These are phyloP conservation scores for Mycena haematopus DNA, from an alignment of 768 basidiomycete genomes.

Conservation along the genomic window DNA sequence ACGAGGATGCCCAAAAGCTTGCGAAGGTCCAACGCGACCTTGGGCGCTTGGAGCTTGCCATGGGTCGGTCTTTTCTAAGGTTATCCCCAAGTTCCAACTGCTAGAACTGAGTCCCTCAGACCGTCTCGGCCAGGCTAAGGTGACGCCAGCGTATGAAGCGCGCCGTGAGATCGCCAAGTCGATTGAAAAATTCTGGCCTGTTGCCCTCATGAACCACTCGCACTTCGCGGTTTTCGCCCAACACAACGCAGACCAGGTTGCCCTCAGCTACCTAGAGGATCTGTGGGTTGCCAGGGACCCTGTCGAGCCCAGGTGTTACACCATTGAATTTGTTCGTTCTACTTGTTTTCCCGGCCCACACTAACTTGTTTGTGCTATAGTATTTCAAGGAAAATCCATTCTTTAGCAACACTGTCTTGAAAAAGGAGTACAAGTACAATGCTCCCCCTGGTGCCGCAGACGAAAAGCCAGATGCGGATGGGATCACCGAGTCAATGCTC, in stretches of 20 bases:
- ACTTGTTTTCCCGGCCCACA: slow-evolving; percentile 2
- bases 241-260: slow-evolving; percentile 79
- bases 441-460: slow-evolving; percentile 57
- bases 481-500: slow-evolving; percentile 79
- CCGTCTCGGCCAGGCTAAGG: slow-evolving; percentile 61
- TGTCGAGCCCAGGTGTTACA: slow-evolving; percentile 80
- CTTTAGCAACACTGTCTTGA: slow-evolving; percentile 77
- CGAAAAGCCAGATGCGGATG: slow-evolving; percentile 73
- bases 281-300: slow-evolving; percentile 81
- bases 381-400: slow-evolving; percentile 88
- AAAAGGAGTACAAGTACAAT: slow-evolving; percentile 81
- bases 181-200: slow-evolving; percentile 86
- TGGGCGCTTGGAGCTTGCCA: slow-evolving; percentile 70
- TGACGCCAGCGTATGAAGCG: slow-evolving; percentile 70
- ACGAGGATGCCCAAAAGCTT: slow-evolving; percentile 76
- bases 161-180: slow-evolving; percentile 69
- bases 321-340: slow-evolving; percentile 83
- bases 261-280: slow-evolving; percentile 85
- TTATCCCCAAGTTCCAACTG: neutral
- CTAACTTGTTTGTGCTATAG: slow-evolving; percentile 42
- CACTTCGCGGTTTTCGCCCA: slow-evolving; percentile 69
- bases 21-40: slow-evolving; percentile 70
- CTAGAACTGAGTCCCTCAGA: slow-evolving; percentile 49
- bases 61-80: slow-evolving; percentile 57
- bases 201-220: slow-evolving; percentile 78